phyloP scores from a whole-genome alignment of 441 rosid genomes.

The Capsella rubella region DNA sequence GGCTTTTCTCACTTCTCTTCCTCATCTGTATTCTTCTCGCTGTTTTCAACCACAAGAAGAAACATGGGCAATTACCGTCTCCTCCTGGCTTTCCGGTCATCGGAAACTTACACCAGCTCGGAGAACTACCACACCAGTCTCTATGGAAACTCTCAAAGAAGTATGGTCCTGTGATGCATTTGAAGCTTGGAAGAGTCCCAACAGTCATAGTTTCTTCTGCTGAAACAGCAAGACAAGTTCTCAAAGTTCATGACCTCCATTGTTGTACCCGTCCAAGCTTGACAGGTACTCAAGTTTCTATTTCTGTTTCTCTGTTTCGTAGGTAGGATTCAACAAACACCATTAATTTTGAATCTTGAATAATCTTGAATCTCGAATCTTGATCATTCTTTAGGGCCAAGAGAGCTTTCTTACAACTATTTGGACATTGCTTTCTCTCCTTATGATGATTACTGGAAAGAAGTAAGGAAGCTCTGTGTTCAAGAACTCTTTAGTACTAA shows the following conservation, averaged over 20 bases:
- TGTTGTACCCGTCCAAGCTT: conserved; percentile 62
- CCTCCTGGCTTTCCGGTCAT: conserved; percentile 62
- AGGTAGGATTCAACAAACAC: not conserved
- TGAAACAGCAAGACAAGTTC: conserved; percentile 59
- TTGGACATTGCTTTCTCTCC: conserved; percentile 57
- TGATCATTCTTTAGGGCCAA: conserved; percentile 28
- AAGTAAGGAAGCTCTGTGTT: conserved; percentile 48
- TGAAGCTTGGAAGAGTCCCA: conserved; percentile 55
- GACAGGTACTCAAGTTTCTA: conserved; percentile 2
- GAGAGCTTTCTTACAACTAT: conserved; percentile 55
- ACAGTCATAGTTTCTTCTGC: conserved; percentile 55
- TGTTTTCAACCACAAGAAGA: conserved; percentile 25
- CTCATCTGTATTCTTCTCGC: conserved; percentile 22
- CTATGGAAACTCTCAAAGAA: conserved; percentile 46
- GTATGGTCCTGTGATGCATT: conserved; percentile 60
- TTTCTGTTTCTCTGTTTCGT: not conserved
- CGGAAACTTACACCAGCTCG: conserved; percentile 65
- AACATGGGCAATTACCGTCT: conserved; percentile 46
- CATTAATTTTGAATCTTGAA: not conserved
- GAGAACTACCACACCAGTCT: conserved; percentile 52
- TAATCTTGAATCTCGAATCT: conserved; percentile 12
- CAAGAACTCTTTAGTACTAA: conserved; percentile 57
- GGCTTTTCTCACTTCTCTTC: conserved; percentile 36
- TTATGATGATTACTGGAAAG: conserved; percentile 56
- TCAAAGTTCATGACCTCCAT: conserved; percentile 52